Conservation (phyloP, 495 filamentous ascomycete genomes). For the Thozetella sp. region DNA sequence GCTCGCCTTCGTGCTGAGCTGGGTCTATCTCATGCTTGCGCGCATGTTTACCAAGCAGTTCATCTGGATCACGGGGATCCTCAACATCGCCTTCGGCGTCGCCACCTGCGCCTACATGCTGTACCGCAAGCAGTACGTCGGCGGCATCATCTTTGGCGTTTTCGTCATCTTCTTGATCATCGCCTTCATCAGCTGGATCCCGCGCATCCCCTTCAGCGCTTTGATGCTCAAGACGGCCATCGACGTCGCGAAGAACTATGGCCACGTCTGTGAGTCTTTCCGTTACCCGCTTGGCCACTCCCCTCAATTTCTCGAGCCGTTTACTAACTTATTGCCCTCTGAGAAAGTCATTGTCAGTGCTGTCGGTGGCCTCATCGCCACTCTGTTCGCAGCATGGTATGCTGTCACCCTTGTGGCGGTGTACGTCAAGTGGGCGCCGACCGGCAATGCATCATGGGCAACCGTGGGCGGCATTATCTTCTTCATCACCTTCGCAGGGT, state of each 20-base stretch:
- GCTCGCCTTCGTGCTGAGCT: constrained; percentile 73
- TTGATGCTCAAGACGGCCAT: constrained; percentile 88
- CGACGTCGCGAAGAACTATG: constrained; percentile 79
- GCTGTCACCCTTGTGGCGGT: constrained; percentile 62
- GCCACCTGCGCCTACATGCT: constrained; percentile 74
- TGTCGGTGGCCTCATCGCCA: constrained; percentile 72
- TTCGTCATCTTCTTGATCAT: constrained; percentile 65
- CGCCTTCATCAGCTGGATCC: constrained; percentile 70
- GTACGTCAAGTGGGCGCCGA: constrained; percentile 80
- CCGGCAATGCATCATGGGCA: constrained; percentile 65
- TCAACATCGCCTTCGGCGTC: constrained; percentile 74
- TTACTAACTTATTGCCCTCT: background rate
- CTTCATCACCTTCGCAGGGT: constrained; percentile 86
- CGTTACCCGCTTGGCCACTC: background rate
- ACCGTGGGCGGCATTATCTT: constrained; percentile 80
- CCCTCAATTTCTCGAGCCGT: background rate
- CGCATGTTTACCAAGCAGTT: constrained; percentile 86
- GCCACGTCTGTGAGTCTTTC: constrained; percentile 69
- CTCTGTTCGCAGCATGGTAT: constrained; percentile 71
- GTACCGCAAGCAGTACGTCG: constrained; percentile 68
- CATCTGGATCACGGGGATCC: constrained; percentile 88
- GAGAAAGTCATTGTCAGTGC: constrained; percentile 62
- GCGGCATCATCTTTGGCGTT: constrained; percentile 82
- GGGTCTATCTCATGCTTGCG: constrained; percentile 73
- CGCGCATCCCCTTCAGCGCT: constrained; percentile 84